These are phyloP conservation scores for Bombardia bombarda DNA, from an alignment of 495 filamentous ascomycete species.

Conservation along the genomic window DNA sequence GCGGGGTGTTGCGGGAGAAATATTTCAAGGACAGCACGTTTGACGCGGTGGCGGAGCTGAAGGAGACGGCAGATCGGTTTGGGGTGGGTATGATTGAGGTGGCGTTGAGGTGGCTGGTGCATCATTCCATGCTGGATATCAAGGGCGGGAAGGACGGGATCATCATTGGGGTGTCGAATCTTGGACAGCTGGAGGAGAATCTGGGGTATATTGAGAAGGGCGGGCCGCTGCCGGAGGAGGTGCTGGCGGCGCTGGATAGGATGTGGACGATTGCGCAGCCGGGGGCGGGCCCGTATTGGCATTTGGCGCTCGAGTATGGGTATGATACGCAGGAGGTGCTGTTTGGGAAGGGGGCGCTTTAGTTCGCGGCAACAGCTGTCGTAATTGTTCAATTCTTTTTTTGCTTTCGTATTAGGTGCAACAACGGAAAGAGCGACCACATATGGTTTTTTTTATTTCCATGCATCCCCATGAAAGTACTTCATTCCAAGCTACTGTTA, in stretches of 20 bases:
- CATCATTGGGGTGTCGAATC: slow-evolving; percentile 46
- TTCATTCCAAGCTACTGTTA: too few species aligned
- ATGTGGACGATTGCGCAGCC: slow-evolving; percentile 57
- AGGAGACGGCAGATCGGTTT: slow-evolving; percentile 58
- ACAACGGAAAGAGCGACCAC: too few species aligned
- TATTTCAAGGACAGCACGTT: slow-evolving; percentile 72
- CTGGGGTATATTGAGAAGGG: slow-evolving; percentile 45
- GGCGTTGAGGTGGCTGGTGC: slow-evolving; percentile 65
- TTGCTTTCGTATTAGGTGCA: too few species aligned
- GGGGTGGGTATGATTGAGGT: slow-evolving; percentile 63
- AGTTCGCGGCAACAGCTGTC: too few species aligned
- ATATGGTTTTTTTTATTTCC: too few species aligned
- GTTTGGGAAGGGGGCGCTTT: slow-evolving; percentile 35
- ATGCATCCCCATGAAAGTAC: too few species aligned
- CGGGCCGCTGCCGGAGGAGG: slow-evolving; percentile 57
- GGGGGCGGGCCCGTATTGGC: slow-evolving; percentile 63
- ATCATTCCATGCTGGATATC: slow-evolving; percentile 65
- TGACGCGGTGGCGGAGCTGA: slow-evolving; percentile 58
- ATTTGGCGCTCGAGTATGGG: slow-evolving; percentile 59
- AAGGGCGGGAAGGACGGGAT: slow-evolving; percentile 57
- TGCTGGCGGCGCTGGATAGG: slow-evolving; percentile 64
- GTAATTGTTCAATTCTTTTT: too few species aligned
- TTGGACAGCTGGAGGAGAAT: slow-evolving; percentile 45
- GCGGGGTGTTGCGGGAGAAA: slow-evolving; percentile 51
- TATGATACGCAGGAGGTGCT: slow-evolving; percentile 61